phyloP scores from a whole-genome alignment of 345 rosid species.

The Gossypium arboreum region DNA sequence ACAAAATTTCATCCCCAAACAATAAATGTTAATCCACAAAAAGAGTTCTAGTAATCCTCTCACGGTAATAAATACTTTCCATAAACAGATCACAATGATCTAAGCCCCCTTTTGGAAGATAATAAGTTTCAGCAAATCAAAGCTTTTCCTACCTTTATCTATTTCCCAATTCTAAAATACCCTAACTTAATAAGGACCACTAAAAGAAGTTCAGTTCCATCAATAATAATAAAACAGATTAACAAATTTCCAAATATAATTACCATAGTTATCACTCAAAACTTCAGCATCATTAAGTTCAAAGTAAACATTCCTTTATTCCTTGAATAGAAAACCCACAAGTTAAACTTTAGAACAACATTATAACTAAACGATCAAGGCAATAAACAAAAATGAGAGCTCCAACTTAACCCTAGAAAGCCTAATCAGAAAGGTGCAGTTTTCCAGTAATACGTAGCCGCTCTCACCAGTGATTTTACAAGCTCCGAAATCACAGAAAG shows the following conservation, averaged over 20 bases:
- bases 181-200: background rate
- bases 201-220: background rate
- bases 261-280: background rate
- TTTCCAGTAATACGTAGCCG: background rate
- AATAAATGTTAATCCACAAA: background rate
- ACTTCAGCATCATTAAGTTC: background rate
- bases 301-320: background rate
- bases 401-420: background rate
- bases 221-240: background rate
- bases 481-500: constrained; percentile 15
- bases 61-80: background rate
- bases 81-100: background rate
- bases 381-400: background rate
- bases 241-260: background rate
- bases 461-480: constrained; percentile 12
- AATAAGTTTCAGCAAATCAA: constrained; percentile 1
- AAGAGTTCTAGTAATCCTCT: background rate
- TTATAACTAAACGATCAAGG: background rate
- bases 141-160: background rate
- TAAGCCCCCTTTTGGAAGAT: background rate
- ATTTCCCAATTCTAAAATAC: background rate
- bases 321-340: background rate
- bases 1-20: background rate
- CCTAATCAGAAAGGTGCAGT: background rate
- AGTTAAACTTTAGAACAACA: background rate